Evolutionary conservation across 1,284 basidiomycete species (phyloP), one percentile per base, ranked within the genome.

Genomic region (Ceratorhiza oryzae-sativae): DNA sequence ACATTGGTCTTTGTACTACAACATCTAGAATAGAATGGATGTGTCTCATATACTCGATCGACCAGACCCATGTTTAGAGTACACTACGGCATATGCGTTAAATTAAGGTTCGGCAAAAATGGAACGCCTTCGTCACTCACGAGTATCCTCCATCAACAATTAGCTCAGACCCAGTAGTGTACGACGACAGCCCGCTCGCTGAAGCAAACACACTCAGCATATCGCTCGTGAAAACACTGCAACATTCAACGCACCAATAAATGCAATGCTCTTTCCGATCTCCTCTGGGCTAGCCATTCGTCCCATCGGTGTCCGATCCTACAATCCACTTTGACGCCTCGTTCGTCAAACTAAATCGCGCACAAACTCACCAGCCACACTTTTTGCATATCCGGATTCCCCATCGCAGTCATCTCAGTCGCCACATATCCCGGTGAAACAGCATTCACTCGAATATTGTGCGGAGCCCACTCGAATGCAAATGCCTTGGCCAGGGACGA

Each of bases 341-440:
- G 46, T 20, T 15, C 30, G 9, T 25, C 34, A 5, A 51, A 18
- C 15, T 18, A 45, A 18, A 45, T 4, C 9, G 6, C 20, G 23
- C 30, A 39, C 36, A 15, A 30, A 55, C 51, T 67, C 49, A 67
- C 63, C n/a, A 67, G 49, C 63, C 63, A 67, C 12, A 67, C 63
- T 55, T 67, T 67, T 39, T 67, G 63, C 63, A 67, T 67, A 25
- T 67, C 63, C 23, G 32, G 61, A 20, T 67, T 67, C 2, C 63
- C 63, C 63, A 67, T 67, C 2, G 63, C 63, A 20, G 63, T 67
- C 63, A 67, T 67, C 41, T 67, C 63, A 10, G 71, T 72, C 77
- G 61, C 70, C 85, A 86, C 85, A 60, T 88, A 89, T 59, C 87
- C 88, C 0, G 87, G 87, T 25, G 85, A 86, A 20, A 90, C 73